Base-by-base conservation (phyloP, 257 asterid genomes). In the Solanum lignicaule region DNA sequence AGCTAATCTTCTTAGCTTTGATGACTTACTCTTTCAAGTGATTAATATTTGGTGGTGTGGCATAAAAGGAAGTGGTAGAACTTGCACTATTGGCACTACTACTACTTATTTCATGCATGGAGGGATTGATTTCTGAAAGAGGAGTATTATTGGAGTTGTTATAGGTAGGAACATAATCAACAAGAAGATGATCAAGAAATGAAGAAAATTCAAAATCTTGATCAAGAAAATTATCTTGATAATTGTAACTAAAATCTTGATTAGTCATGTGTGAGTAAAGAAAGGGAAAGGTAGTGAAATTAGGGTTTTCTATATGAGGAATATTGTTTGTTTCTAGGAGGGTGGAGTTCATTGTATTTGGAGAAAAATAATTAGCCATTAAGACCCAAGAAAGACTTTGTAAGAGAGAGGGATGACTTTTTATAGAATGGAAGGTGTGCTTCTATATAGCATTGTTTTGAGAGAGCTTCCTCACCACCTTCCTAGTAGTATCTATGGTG, bases 401-500 rank as follows among this genome's bases (percentile, higher is more conserved):
- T 2, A 18, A 76, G 32, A 69, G 20, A 69, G 4, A 31, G 25
- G 55, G 83, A 29, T 58, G 84, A 46, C 60, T 46, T 52, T 27
- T 29, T 3, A 2, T 25, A 27, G 74, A 25, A 13, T 46, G 48
- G 5, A 15, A 75, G 23, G 62, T 52, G 62, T 29, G n/a, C 60
- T 27, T 83, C 16, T 46, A 32, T 85, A 38, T 74, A 86, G 18
- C 68, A 25, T 23, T 60, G 58, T 5, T 3, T 86, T 90, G 79
- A 20, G 62, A 65, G 84, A 74, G 52, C 39, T 79, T 90, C 76
- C 89, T 88, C 7, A 52, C 87, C 89, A 74, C 48, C 89, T 86
- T 87, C 90, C 89, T 75, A 55, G 89, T 83, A 90, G 72, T 13
- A 83, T 69, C 20, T 16, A 25, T 87, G 88, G 85, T 66, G 38